Evolutionary conservation across 1,284 basidiomycete genomes (phyloP), one percentile per base, ranked within the genome.

Genomic region (Apiotrichum sp.): DNA sequence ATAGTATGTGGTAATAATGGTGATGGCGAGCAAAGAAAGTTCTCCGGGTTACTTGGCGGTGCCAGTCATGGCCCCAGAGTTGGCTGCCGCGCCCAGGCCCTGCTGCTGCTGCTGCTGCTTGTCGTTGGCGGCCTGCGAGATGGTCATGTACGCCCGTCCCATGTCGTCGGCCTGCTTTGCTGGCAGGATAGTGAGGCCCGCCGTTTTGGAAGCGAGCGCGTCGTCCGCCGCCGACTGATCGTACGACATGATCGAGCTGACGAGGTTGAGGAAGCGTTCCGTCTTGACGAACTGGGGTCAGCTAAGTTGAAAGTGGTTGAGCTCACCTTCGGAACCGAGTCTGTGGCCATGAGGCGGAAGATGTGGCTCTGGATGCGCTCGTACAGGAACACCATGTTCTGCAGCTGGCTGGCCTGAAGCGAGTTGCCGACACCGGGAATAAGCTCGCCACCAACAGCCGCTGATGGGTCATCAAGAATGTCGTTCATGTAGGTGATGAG

Each of bases 311-410:
- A 22, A 22, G 45, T 14, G 14, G 45, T 13, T 13, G 22, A 41
- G 67, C 81, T 52, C 65, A 89, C 89, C 83, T 93, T 93, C 22
- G 93, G 93, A 33, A 98, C 88, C 7, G 93, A 97, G 75, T 98
- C 95, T 55, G 92, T 96, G 7, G 95, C 93, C 89, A 98, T 96
- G 64, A 98, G 77, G 52, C 93, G 83, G 81, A 98, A 98, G 65
- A 98, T 93, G 73, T 98, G 93, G 40, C 83, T 87, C 78, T 98
- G 95, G 58, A 98, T 98, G 55, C 93, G 85, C 76, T 95, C 93
- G 76, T 98, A 98, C 64, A 98, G 78, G 62, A 84, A 81, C 65
- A 98, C 91, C 81, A 98, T 87, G 52, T 85, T 89, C 78, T 96
- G 91, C 52, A 98, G 80, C 75, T 98, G 95, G 44, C 88, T 95